A percentile compares a stretch with the other conserved stretches of the same genome.
phyloP scores from a whole-genome alignment of 805 yeast species.

The Yarrowia sp. region DNA sequence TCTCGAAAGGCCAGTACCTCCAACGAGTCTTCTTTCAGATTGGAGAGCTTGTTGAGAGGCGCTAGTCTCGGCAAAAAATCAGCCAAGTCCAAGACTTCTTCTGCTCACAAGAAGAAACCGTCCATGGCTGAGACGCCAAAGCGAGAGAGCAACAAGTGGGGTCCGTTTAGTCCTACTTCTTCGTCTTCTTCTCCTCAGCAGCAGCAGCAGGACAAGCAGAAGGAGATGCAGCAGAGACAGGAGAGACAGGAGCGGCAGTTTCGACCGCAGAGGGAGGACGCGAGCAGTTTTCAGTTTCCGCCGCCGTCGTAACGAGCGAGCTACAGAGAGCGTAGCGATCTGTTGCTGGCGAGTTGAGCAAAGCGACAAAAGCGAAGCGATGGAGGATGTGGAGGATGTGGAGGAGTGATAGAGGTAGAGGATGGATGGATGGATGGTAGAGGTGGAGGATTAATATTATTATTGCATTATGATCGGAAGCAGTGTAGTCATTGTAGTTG shows the following conservation, averaged over 20 bases:
- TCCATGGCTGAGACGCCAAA: slow-evolving; percentile 5
- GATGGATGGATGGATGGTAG: neutral
- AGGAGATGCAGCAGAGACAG: too few species aligned
- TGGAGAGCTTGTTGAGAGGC: slow-evolving; percentile 48
- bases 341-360: neutral
- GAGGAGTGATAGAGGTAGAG: neutral
- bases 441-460: neutral
- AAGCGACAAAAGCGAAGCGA: too few species aligned
- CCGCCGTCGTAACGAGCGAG: neutral
- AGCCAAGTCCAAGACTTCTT: slow-evolving; percentile 40
- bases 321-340: slow-evolving; percentile 5
- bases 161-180: slow-evolving; percentile 12
- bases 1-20: slow-evolving; percentile 35
- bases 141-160: slow-evolving; percentile 9
- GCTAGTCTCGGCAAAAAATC: slow-evolving; percentile 45
- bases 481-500: neutral
- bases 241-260: neutral
- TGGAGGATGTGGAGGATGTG: neutral
- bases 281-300: slow-evolving; percentile 20
- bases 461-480: neutral
- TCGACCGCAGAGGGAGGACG: slow-evolving; percentile 12
- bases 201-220: too few species aligned
- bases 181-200: too few species aligned
- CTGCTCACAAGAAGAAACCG: slow-evolving; percentile 27
- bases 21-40: slow-evolving; percentile 49